Evolutionary conservation across 805 yeast genomes (phyloP), one percentile per base, ranked within the genome.

Genomic region (Yamadazyma insecticola): DNA sequence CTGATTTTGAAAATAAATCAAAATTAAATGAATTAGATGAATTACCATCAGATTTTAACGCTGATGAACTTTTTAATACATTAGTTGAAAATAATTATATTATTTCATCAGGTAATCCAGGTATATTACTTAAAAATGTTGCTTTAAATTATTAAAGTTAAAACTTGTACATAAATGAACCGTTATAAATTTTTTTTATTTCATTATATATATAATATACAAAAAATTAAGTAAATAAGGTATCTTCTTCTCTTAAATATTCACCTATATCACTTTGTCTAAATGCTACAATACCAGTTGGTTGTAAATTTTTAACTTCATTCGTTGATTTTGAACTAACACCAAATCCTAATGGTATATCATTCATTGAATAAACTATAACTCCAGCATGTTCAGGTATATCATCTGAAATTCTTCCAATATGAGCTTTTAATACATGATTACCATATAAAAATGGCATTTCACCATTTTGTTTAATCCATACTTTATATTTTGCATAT

Each of bases 181-280:
- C 26, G n/a, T 23, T 23, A 8, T n/a, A 7, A 7, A 25, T 16
- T 9, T 6, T 16, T 10, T 25, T 9, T 14, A 25, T 25, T 16
- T 6, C 10, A 9, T 22, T n/a, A 6, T 34, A 16, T 26, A 24
- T 32, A 33, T 26, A 26, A 14, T 26, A n/a, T n/a, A n/a, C n/a
- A n/a, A n/a, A n/a, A n/a, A 16, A 21, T 50, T 67, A 88, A 16
- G 96, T 85, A 53, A 90, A 90, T 45, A 90, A 64, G 24, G 96
- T 87, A 60, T 92, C 97, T 69, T 92, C 98, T 51, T 92, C 97
- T 74, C 98, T 88, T 53, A 92, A 71, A 53, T 87, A 92, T 61
- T 92, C 98, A 42, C 98, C 98, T 44, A 92, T 86, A 67, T 92
- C 98, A 44, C 94, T 85, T 57, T 92, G 98, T 72, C 98, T 80